phyloP scores from a whole-genome alignment of 345 rosid genomes.

The Moricandia moricandioides region DNA sequence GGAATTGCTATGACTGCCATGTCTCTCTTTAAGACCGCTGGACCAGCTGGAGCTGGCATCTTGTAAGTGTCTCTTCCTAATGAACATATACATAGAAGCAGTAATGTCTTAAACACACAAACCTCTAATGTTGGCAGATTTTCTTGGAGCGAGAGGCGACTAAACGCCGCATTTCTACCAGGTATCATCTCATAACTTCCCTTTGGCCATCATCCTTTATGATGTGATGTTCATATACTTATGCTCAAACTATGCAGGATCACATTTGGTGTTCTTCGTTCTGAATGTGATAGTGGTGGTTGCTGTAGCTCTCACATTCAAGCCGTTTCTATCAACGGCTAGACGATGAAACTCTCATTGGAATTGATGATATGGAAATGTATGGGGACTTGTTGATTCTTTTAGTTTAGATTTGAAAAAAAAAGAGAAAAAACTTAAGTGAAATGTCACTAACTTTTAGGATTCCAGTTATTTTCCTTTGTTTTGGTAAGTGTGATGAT shows the following conservation, averaged over 20 bases:
- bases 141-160: conserved; percentile 47
- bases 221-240: neutral
- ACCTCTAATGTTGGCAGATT: conserved; percentile 29
- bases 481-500: neutral
- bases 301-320: neutral
- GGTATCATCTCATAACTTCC: conserved; percentile 18
- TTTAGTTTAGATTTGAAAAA: neutral
- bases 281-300: neutral
- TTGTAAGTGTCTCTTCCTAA: conserved; percentile 41
- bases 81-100: neutral
- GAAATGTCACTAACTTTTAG: conserved; percentile 17
- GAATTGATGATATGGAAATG: conserved; percentile 31
- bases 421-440: neutral
- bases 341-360: neutral
- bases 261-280: neutral
- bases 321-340: neutral
- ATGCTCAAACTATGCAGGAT: neutral
- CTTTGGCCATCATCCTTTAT: neutral
- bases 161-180: conserved; percentile 40
- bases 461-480: neutral
- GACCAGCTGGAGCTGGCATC: conserved; percentile 65
- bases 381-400: conserved; percentile 25
- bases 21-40: conserved; percentile 60
- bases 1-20: conserved; percentile 60
- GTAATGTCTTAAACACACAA: conserved; percentile 1